Evolutionary conservation across 306 rosid genomes (phyloP).

Genomic region (Quercus agrifolia): DNA sequence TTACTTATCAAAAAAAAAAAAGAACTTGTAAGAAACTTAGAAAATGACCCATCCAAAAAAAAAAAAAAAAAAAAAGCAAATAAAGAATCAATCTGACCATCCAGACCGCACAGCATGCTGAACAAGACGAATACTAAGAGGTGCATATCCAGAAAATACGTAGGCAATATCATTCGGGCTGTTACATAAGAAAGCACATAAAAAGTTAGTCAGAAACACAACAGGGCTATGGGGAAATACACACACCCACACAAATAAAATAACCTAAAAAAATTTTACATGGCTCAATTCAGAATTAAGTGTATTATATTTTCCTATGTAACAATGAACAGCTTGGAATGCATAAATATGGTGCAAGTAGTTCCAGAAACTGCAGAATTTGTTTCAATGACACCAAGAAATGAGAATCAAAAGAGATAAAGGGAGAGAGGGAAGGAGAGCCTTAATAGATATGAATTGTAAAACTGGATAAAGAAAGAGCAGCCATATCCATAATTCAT

Average conservation of each 20-base stretch:
- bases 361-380: neutral
- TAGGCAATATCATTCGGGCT: slow-evolving; percentile 95
- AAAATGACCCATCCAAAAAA: neutral
- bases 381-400: neutral
- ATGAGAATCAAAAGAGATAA: neutral
- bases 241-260: too few species aligned
- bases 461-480: neutral
- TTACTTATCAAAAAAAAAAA: neutral
- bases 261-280: neutral
- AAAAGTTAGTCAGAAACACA: slow-evolving; percentile 24
- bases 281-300: neutral
- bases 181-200: slow-evolving; percentile 31
- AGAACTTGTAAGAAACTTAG: slow-evolving; percentile 14
- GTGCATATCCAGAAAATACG: slow-evolving; percentile 97
- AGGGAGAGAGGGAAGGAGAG: neutral
- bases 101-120: slow-evolving; percentile 97
- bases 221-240: neutral
- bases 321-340: neutral
- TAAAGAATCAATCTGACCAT: slow-evolving; percentile 58
- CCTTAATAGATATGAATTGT: neutral
- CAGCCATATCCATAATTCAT: neutral
- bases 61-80: neutral
- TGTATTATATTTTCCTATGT: neutral
- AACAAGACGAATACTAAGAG: slow-evolving; percentile 95
- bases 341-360: neutral